Evolutionary conservation across 1,284 basidiomycete genomes (phyloP), one percentile per base, ranked within the genome.

Genomic region (Anthracocystis walkeri): DNA sequence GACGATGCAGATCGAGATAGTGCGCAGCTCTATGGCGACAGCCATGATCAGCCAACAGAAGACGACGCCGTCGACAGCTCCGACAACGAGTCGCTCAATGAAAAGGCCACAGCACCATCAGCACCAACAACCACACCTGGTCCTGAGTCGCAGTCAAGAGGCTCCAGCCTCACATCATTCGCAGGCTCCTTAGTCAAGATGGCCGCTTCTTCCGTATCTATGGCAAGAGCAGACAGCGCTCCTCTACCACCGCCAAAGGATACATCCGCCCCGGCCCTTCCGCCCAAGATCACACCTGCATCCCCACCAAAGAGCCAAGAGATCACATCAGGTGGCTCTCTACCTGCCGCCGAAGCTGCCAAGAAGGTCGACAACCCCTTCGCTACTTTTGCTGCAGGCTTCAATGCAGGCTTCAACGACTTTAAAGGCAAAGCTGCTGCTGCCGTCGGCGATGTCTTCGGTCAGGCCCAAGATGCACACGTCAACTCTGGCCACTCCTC

Each of bases 361-460:
- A 71, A 66, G 53, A 67, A 73, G 40, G 31, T 55, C 27, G 73
- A 78, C 27, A 78, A 79, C 33, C 66, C 79, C 2, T 74, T 81
- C 25, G 63, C 67, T 12, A 75, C 68, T 23, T 75, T 81, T n/a
- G 76, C 79, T 23, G 73, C 73, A 2, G 73, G 73, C 20, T 75
- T 75, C 71, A 79, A 76, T 45, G 73, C 73, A 25, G 73, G 73
- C 38, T 71, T 75, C 68, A 77, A 73, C 53, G 79, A 78, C 33
- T 77, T 81, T 46, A 62, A 60, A 18, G 77, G 61, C 66, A 81
- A 81, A 61, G 77, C 79, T 10, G 71, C 77, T 2, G 79, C 79
- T 3, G 78, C 75, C 21, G 78, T 80, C 18, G 73, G 76, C 31
- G 79, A 81, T 7, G 70, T 70, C 2, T 75, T 77, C 21, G 75